Conservation (phyloP, 140 eudicot species). For the Cichorium intybus region DNA sequence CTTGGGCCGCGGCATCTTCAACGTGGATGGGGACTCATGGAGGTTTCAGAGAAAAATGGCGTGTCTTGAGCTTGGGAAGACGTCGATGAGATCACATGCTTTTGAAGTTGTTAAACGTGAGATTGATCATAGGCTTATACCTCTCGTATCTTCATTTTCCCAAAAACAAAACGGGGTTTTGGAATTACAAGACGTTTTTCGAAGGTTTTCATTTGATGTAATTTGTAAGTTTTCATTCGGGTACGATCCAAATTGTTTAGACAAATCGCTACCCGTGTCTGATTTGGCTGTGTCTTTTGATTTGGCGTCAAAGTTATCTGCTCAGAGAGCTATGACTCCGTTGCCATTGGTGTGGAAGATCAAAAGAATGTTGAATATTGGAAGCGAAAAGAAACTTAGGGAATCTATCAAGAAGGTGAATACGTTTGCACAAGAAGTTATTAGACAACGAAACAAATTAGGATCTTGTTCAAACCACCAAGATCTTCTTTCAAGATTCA, state of each 20-base stretch:
- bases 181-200: conserved; percentile 79
- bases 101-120: conserved; percentile 50
- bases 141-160: conserved; percentile 35
- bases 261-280: conserved; percentile 44
- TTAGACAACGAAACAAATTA: conserved; percentile 41
- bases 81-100: conserved; percentile 49
- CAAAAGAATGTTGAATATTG: conserved; percentile 60
- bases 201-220: conserved; percentile 66
- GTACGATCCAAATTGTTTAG: conserved; percentile 65
- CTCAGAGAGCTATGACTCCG: conserved; percentile 58
- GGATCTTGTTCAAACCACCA: conserved; percentile 37
- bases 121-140: conserved; percentile 48
- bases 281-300: conserved; percentile 62
- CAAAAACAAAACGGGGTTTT: conserved; percentile 11
- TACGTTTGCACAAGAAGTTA: conserved; percentile 54
- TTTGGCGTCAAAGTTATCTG: conserved; percentile 64
- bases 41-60: conserved; percentile 75
- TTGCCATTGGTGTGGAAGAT: conserved; percentile 66
- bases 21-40: conserved; percentile 88
- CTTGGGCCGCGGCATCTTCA: conserved; percentile 79
- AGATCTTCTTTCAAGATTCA: conserved; percentile 81
- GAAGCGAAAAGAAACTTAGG: conserved; percentile 56
- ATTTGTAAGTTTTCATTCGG: conserved; percentile 81
- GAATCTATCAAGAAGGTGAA: conserved; percentile 49
- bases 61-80: conserved; percentile 67